These are phyloP conservation scores for Cryphonectria radicalis DNA, from an alignment of 2,329 filamentous ascomycete genomes.

Conservation along the genomic window DNA sequence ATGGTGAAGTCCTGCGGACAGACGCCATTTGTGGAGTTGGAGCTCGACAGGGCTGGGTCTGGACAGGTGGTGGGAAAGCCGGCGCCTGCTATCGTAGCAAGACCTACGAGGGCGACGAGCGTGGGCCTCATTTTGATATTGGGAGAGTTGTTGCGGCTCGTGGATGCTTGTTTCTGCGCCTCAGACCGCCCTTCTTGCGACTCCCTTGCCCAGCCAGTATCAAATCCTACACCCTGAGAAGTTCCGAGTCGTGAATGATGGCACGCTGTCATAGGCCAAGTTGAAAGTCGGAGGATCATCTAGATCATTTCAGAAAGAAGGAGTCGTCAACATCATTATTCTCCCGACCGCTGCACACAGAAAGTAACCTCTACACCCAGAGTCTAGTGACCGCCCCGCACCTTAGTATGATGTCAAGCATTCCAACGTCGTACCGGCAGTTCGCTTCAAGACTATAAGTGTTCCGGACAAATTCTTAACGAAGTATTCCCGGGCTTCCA, in stretches of 20 bases:
- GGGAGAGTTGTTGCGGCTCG: not conserved
- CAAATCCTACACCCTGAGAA: not conserved
- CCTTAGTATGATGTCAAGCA: conserved; percentile 6
- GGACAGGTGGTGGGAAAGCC: conserved; percentile 19
- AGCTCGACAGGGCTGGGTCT: conserved; percentile 17
- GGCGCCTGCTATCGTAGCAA: not conserved
- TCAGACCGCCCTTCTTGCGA: not conserved
- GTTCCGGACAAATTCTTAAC: not conserved
- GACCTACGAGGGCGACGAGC: not conserved
- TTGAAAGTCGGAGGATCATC: not conserved
- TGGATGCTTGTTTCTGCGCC: not conserved
- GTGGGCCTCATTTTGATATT: not conserved
- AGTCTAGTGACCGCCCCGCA: not conserved
- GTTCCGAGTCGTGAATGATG: not conserved
- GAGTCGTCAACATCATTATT: not conserved
- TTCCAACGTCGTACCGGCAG: conserved; percentile 1
- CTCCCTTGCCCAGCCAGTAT: not conserved
- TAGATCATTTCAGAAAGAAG: not conserved
- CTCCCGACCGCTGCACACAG: not conserved
- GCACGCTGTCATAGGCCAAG: not conserved
- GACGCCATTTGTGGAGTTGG: conserved; percentile 24
- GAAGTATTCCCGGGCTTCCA: not conserved
- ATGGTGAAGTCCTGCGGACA: conserved; percentile 40
- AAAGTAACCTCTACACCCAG: not conserved
- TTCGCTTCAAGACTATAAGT: not conserved